A percentile compares a stretch with the other conserved stretches of the same genome.
phyloP scores from a whole-genome alignment of 805 yeast genomes.

The Pichia scutulata region DNA sequence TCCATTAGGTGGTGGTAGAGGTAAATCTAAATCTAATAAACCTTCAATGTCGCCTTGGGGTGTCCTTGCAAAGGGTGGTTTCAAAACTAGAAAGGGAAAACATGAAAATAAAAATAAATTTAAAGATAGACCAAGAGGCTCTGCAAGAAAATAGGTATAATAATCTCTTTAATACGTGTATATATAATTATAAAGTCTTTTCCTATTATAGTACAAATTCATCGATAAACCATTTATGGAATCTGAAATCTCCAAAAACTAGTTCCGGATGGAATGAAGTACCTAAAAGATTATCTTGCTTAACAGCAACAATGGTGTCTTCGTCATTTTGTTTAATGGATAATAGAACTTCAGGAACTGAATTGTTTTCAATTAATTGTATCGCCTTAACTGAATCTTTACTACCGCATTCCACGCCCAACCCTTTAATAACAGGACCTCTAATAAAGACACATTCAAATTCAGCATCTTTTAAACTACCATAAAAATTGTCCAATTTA shows the following conservation, averaged over 20 bases:
- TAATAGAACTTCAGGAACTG: slow-evolving; percentile 25
- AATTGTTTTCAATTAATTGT: neutral
- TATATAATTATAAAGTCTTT: neutral
- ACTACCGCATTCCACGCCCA: neutral
- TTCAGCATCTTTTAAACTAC: slow-evolving; percentile 4
- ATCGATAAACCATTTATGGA: slow-evolving; percentile 65
- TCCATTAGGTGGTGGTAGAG: slow-evolving; percentile 99
- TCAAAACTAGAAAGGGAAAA: slow-evolving; percentile 89
- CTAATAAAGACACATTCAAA: slow-evolving; percentile 52
- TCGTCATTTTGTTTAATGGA: slow-evolving; percentile 30
- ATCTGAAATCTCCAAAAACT: slow-evolving; percentile 40
- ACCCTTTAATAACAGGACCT: slow-evolving; percentile 59
- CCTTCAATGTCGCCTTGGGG: slow-evolving; percentile 97
- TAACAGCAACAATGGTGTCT: slow-evolving; percentile 58
- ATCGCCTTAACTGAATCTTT: neutral
- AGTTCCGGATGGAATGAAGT: slow-evolving; percentile 81
- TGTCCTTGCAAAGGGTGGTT: slow-evolving; percentile 79
- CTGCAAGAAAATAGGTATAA: slow-evolving; percentile 9
- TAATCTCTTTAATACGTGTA: neutral
- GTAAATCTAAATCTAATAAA: slow-evolving; percentile 95
- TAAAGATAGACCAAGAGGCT: slow-evolving; percentile 83
- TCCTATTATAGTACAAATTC: slow-evolving; percentile 37
- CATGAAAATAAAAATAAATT: slow-evolving; percentile 77
- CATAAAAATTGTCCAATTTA: slow-evolving; percentile 15
- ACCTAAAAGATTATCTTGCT: slow-evolving; percentile 59